Evolutionary conservation across 2,329 filamentous ascomycete genomes (phyloP).

Genomic region (Ceratocystis variospora): DNA sequence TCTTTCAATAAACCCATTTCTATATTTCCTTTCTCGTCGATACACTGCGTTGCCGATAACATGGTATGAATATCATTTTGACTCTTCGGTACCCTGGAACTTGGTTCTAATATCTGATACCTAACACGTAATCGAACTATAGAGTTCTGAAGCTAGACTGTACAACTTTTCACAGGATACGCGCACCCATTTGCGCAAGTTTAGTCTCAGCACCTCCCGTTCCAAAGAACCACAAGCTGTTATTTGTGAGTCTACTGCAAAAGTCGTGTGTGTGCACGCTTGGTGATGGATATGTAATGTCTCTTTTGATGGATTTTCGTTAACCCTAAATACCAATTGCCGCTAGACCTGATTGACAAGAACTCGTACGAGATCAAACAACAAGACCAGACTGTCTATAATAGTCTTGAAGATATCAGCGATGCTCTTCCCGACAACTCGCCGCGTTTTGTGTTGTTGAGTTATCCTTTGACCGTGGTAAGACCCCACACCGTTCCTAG

Average conservation of each 20-base stretch:
- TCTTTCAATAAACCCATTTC: background rate
- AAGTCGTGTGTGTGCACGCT: background rate
- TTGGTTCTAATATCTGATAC: slow-evolving; percentile 1
- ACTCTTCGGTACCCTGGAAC: background rate
- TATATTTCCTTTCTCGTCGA: background rate
- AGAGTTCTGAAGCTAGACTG: slow-evolving; percentile 69
- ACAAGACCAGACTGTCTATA: slow-evolving; percentile 64
- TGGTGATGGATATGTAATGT: background rate
- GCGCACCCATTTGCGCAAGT: slow-evolving; percentile 81
- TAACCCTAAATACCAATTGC: slow-evolving; percentile 9
- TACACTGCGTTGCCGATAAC: background rate
- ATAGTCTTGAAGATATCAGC: slow-evolving; percentile 61
- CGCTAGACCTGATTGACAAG: slow-evolving; percentile 75
- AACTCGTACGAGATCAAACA: slow-evolving; percentile 79
- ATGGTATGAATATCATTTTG: background rate
- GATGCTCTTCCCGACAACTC: slow-evolving; percentile 89
- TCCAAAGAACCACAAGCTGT: slow-evolving; percentile 77
- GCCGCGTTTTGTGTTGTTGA: slow-evolving; percentile 77
- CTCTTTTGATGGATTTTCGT: background rate
- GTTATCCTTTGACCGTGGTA: slow-evolving; percentile 80
- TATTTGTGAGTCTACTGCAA: slow-evolving; percentile 57
- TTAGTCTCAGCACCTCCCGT: slow-evolving; percentile 79
- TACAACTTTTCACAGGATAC: slow-evolving; percentile 90
- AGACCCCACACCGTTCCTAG: slow-evolving; percentile 22
- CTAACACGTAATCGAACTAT: background rate